phyloP scores from a whole-genome alignment of 257 asterid species.

The Fraxinus cuspidata region DNA sequence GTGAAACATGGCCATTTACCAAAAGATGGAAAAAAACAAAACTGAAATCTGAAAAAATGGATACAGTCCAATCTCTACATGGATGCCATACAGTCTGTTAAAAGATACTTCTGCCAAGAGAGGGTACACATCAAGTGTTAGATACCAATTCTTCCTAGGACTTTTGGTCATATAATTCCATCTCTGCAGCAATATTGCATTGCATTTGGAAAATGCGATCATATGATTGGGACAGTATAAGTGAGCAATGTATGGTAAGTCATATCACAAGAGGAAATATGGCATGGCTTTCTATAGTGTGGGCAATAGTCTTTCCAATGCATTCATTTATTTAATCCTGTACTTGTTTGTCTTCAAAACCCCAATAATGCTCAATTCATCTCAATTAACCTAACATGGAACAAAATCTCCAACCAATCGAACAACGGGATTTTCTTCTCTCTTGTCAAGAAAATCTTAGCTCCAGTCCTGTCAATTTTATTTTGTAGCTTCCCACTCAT shows the following conservation, averaged over 20 bases:
- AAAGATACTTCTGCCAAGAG: not conserved
- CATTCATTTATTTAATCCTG: not conserved
- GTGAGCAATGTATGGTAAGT: not conserved
- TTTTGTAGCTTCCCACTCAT: not conserved
- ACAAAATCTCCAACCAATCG: not conserved
- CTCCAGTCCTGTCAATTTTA: not conserved
- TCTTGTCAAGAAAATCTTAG: not conserved
- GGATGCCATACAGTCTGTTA: not conserved
- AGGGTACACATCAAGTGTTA: not conserved
- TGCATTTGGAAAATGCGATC: not conserved
- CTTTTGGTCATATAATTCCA: too few species aligned
- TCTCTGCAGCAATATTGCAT: not conserved
- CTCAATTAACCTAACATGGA: not conserved
- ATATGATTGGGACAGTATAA: not conserved
- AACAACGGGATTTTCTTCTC: not conserved
- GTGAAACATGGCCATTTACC: too few species aligned
- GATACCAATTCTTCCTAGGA: not conserved
- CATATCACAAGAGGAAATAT: not conserved
- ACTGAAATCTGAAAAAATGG: not conserved
- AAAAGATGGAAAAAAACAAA: not conserved
- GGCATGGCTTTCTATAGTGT: not conserved
- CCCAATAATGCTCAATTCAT: not conserved
- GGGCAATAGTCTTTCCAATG: not conserved
- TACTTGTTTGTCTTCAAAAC: not conserved
- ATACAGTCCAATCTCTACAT: not conserved